Evolutionary conservation across 306 rosid genomes (phyloP), one percentile per base, ranked within the genome.

Genomic region (Senna tora): DNA sequence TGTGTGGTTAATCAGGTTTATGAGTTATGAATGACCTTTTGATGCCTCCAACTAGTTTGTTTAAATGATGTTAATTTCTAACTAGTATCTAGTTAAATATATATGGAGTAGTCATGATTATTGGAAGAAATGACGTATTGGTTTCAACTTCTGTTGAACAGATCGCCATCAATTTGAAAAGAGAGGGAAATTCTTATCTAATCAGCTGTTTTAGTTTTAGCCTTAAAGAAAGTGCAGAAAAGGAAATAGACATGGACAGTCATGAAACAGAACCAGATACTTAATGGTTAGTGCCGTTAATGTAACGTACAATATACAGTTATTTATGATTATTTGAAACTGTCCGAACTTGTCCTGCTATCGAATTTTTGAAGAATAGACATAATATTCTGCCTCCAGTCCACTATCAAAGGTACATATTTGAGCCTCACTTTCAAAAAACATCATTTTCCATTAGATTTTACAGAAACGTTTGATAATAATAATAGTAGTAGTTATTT

Each of bases 231-330:
- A 32, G 62, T 50, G 59, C 16, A 14, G 52, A 64, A 68, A 76
- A 74, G 59, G 49, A 73, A 34, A 69, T 49, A 42, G 55, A 70
- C 71, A 70, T 20, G 79, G 78, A 69, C 75, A 72, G 74, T 71
- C 80, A 83, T 61, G 76, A 77, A 74, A 77, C 10, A 75, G 85
- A 81, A 83, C 82, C 83, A 65, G 79, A 88, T 83, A 62, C 86
- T 76, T 65, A 43, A 4, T 36, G 8, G 30, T 34, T 67, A 59
- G 30, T 71, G 65, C 60, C 22, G 54, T 78, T 67, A 75, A 46
- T 69, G n/a, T 69, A 32, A 59, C 67, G 36, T 59, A 46, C 19
- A 30, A 56, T 66, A 46, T 42, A 15, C 51, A 17, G 22, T 14
- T 65, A n/a, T 50, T 14, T 65, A n/a, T 50, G 43, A 41, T 52